A percentile compares a stretch with the other conserved stretches of the same genome.
Conservation (phyloP, 2,329 filamentous ascomycete species). For the Sporothrix protearum region DNA sequence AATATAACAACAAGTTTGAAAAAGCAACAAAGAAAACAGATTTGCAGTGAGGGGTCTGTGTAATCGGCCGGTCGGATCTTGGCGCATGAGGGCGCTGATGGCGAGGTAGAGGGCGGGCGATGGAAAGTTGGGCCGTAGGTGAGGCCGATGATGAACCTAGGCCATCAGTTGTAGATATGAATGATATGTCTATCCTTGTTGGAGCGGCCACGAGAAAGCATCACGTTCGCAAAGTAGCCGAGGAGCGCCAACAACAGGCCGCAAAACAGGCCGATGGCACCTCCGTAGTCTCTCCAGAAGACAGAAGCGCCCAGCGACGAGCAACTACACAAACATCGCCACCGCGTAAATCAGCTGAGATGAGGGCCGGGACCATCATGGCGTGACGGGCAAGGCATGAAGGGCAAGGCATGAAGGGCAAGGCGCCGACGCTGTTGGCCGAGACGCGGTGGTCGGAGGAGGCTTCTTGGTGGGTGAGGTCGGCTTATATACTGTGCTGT, state of each 20-base stretch:
- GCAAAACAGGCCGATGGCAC: conserved; percentile 29
- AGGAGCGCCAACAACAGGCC: conserved; percentile 28
- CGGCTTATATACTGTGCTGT: not conserved
- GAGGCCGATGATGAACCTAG: conserved; percentile 30
- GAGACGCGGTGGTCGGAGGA: not conserved
- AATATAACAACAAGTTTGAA: not conserved
- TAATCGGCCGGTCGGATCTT: conserved; percentile 15
- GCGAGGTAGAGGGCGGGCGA: conserved; percentile 28
- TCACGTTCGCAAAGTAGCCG: conserved; percentile 28
- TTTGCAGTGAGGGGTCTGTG: not conserved
- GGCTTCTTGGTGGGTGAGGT: not conserved
- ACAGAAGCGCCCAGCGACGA: conserved; percentile 22
- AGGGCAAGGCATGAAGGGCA: conserved; percentile 24
- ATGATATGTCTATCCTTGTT: conserved; percentile 31
- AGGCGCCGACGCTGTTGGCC: conserved; percentile 25
- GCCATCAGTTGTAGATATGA: conserved; percentile 13
- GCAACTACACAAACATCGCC: conserved; percentile 9
- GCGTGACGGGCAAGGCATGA: too few relatives aligned
- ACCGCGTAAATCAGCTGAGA: conserved; percentile 23
- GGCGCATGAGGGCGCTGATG: conserved; percentile 26
- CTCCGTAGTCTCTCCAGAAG: conserved; percentile 27
- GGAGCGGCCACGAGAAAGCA: conserved; percentile 23
- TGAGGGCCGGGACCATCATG: conserved; percentile 22
- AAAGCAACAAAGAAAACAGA: not conserved
- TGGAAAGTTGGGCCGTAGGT: conserved; percentile 29